Percentiles rank a stretch among this genome's conserved stretches.
These are phyloP conservation scores for Claviceps cyperi DNA, from an alignment of 2,329 filamentous ascomycete genomes.

Conservation along the genomic window DNA sequence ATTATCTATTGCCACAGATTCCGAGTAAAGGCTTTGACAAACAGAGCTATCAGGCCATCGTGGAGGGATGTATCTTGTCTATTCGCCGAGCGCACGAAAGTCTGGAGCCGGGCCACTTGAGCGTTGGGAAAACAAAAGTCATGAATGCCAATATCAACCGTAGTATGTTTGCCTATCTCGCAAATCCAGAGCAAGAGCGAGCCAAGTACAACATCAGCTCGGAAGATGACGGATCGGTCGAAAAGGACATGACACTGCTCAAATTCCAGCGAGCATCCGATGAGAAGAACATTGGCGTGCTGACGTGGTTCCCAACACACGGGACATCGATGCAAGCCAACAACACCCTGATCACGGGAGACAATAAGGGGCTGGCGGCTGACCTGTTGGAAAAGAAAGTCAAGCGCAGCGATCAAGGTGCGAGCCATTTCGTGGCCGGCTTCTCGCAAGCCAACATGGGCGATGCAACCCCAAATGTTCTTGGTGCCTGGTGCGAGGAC, in stretches of 20 bases:
- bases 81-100: constrained; percentile 62
- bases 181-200: constrained; percentile 63
- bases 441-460: constrained; percentile 88
- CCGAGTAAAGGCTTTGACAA: constrained; percentile 74
- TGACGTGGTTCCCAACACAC: constrained; percentile 86
- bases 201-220: constrained; percentile 39
- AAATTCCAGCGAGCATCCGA: constrained; percentile 59
- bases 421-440: constrained; percentile 63
- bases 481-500: constrained; percentile 78
- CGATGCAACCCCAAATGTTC: constrained; percentile 72
- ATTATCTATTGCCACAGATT: constrained; percentile 81
- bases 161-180: constrained; percentile 70
- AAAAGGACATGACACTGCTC: constrained; percentile 67
- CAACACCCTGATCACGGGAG: constrained; percentile 75
- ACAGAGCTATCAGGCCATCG: constrained; percentile 75
- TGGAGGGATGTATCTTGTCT: constrained; percentile 67
- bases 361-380: constrained; percentile 88
- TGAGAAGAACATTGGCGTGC: constrained; percentile 58
- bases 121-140: constrained; percentile 46
- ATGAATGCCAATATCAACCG: constrained; percentile 67
- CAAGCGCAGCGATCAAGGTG: constrained; percentile 36
- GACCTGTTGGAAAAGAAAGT: constrained; percentile 66
- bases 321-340: constrained; percentile 82
- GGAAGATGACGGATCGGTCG: constrained; percentile 32
- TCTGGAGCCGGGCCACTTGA: constrained; percentile 44